Conservation (phyloP, 805 yeast species). For the Pichia nanzhaoensis region DNA sequence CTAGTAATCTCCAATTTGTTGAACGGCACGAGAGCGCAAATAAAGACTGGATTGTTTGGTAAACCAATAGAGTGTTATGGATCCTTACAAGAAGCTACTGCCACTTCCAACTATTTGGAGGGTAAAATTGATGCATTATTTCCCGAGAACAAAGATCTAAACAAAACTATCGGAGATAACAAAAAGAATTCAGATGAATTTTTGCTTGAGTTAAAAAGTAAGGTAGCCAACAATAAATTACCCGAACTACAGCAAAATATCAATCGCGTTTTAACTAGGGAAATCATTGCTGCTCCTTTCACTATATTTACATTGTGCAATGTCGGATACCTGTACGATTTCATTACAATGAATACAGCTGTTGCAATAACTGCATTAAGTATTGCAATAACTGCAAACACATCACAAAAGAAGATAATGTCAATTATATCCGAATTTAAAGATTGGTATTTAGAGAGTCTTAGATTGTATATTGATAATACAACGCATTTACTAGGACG, state of each 20-base stretch:
- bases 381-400: constrained; percentile 24
- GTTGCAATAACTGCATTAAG: constrained; percentile 25
- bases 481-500: constrained; percentile 17
- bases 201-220: background rate
- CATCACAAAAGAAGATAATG: constrained; percentile 20
- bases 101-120: constrained; percentile 25
- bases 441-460: constrained; percentile 22
- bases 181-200: background rate
- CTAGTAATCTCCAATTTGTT: constrained; percentile 25
- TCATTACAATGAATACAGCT: constrained; percentile 24
- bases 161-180: background rate
- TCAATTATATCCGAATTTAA: constrained; percentile 18
- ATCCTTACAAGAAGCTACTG: constrained; percentile 22
- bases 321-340: constrained; percentile 23
- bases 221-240: constrained; percentile 16
- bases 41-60: constrained; percentile 22
- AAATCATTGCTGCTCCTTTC: constrained; percentile 22
- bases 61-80: constrained; percentile 26
- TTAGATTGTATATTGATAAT: constrained; percentile 24
- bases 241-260: constrained; percentile 25
- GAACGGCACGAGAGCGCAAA: constrained; percentile 21
- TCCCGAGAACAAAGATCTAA: constrained; percentile 2
- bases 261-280: constrained; percentile 19
- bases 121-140: constrained; percentile 28
- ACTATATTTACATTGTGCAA: constrained; percentile 23